phyloP scores from a whole-genome alignment of 2,329 filamentous ascomycete genomes.

The Byssochlamys sp. region DNA sequence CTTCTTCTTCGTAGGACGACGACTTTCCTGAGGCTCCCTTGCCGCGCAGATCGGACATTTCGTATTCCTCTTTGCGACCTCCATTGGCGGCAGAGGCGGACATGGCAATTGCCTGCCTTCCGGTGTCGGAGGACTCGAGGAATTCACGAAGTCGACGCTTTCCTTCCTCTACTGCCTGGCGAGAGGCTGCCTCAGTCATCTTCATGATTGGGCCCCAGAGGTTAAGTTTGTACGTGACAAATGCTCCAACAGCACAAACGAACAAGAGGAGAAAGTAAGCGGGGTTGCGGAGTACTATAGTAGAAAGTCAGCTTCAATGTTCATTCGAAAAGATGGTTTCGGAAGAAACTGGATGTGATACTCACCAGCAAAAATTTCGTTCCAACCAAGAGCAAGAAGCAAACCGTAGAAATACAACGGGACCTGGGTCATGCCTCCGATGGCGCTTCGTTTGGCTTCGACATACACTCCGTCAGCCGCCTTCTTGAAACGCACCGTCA shows the following conservation, averaged over 20 bases:
- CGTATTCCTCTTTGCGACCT: constrained; percentile 45
- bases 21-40: background rate
- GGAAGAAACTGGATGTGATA: constrained; percentile 3
- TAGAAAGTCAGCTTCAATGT: constrained; percentile 5
- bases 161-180: constrained; percentile 79
- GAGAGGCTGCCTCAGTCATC: constrained; percentile 80
- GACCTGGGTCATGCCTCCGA: constrained; percentile 87
- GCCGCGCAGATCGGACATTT: constrained; percentile 37
- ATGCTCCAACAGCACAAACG: constrained; percentile 64
- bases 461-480: constrained; percentile 95
- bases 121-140: constrained; percentile 75
- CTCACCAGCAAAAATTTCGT: constrained; percentile 89
- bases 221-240: constrained; percentile 86
- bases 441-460: constrained; percentile 91
- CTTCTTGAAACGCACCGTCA: constrained; percentile 94
- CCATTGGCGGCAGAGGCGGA: constrained; percentile 32
- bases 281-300: constrained; percentile 78
- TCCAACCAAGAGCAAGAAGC: constrained; percentile 89
- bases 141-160: constrained; percentile 88
- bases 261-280: constrained; percentile 84
- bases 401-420: constrained; percentile 90
- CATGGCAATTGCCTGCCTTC: constrained; percentile 73
- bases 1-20: background rate
- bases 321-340: background rate
- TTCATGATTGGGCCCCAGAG: constrained; percentile 91